These are phyloP conservation scores for Drechslera avenae DNA, from an alignment of 2,329 filamentous ascomycete species.

Conservation along the genomic window DNA sequence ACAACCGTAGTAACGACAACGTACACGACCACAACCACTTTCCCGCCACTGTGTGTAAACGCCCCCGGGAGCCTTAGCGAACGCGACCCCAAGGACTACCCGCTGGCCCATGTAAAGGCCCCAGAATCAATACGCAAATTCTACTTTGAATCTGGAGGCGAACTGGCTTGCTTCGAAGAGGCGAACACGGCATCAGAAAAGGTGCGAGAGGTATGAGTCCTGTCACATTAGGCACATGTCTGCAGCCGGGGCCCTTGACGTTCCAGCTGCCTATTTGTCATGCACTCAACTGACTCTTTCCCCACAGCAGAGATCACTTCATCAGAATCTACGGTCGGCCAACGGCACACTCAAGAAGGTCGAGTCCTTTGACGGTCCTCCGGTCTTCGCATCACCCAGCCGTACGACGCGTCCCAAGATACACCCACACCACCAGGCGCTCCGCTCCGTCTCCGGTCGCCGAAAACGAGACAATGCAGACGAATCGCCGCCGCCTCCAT, in stretches of 20 bases:
- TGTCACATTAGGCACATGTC: slow-evolving; percentile 19
- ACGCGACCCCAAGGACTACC: slow-evolving; percentile 88
- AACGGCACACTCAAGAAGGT: slow-evolving; percentile 54
- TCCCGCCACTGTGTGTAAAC: slow-evolving; percentile 81
- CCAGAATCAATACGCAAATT: slow-evolving; percentile 79
- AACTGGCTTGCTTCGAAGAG: slow-evolving; percentile 66
- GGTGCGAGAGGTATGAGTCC: slow-evolving; percentile 58
- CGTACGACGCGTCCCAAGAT: slow-evolving; percentile 41
- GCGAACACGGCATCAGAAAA: slow-evolving; percentile 62
- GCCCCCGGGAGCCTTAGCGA: slow-evolving; percentile 71
- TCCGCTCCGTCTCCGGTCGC: slow-evolving; percentile 37
- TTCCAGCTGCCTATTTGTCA: slow-evolving; percentile 15
- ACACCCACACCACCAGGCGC: slow-evolving; percentile 22
- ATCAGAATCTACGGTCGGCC: slow-evolving; percentile 52
- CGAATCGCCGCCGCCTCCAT: slow-evolving; percentile 56
- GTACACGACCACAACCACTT: slow-evolving; percentile 80
- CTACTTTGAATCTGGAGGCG: slow-evolving; percentile 71
- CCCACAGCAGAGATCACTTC: slow-evolving; percentile 52
- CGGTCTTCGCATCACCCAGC: slow-evolving; percentile 51
- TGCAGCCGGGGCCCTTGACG: slow-evolving; percentile 26
- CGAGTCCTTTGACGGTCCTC: slow-evolving; percentile 47
- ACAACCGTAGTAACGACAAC: slow-evolving; percentile 83
- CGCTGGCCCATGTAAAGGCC: slow-evolving; percentile 80
- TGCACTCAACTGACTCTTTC: slow-evolving; percentile 30
- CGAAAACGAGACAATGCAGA: slow-evolving; percentile 51